phyloP scores from a whole-genome alignment of 1,284 basidiomycete species.

The Moesziomyces globuligerus region DNA sequence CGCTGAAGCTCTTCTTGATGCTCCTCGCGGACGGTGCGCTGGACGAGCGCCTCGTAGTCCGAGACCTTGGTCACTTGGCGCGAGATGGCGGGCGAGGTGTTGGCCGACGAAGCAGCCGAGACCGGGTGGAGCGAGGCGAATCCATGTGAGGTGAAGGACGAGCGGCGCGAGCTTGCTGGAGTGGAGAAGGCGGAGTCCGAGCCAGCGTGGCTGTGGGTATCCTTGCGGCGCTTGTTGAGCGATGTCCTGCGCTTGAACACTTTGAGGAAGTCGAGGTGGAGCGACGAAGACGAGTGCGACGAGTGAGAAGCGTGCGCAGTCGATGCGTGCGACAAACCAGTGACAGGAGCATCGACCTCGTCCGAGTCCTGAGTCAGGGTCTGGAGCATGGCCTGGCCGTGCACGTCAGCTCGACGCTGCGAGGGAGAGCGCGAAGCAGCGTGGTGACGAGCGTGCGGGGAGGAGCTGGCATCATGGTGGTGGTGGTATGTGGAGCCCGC shows the following conservation, averaged over 20 bases:
- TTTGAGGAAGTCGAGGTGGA: slow-evolving; percentile 25
- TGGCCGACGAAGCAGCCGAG: slow-evolving; percentile 32
- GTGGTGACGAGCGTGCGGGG: background rate
- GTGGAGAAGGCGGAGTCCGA: slow-evolving; percentile 36
- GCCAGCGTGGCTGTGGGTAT: background rate
- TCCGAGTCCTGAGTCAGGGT: slow-evolving; percentile 30
- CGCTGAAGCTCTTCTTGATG: slow-evolving; percentile 25
- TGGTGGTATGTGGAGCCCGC: slow-evolving; percentile 7
- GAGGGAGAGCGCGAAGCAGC: slow-evolving; percentile 1
- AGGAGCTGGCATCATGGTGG: background rate
- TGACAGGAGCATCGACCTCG: slow-evolving; percentile 7
- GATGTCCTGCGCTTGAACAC: slow-evolving; percentile 20
- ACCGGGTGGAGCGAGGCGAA: slow-evolving; percentile 23
- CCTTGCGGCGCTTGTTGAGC: slow-evolving; percentile 5
- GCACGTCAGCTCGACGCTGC: slow-evolving; percentile 7
- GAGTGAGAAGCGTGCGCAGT: slow-evolving; percentile 2
- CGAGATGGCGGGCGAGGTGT: slow-evolving; percentile 38
- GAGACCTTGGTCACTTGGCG: slow-evolving; percentile 32
- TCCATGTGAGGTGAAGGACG: slow-evolving; percentile 30
- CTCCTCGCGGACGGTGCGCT: slow-evolving; percentile 20
- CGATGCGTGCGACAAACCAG: background rate
- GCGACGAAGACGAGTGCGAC: background rate
- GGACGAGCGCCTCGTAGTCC: slow-evolving; percentile 37
- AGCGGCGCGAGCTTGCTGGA: slow-evolving; percentile 30
- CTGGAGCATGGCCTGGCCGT: slow-evolving; percentile 17